Base-by-base conservation (phyloP, 352 stramenopile species). In the Pythium oligandrum region DNA sequence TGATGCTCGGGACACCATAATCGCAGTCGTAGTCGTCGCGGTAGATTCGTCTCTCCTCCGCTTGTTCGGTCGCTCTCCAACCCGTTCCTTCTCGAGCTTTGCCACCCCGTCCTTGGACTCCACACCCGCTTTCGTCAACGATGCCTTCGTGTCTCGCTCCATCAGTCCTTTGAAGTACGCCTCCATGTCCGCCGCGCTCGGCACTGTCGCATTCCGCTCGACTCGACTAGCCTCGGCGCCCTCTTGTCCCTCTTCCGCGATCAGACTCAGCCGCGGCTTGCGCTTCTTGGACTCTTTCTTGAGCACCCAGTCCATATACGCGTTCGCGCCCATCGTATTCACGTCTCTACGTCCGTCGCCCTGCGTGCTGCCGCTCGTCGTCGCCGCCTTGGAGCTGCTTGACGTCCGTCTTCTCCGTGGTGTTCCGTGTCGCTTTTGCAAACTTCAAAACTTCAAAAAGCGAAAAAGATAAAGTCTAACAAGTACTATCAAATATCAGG, bases 281-380 rank as follows among this genome's bases (percentile, higher is more conserved):
- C 46, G 54, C 35, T 60, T 48, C 50, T 76, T 76, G 44, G 58
- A 57, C 48, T 76, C 68, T 35, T 69, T 58, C 57, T 76, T 71
- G 57, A 66, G 55, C 39, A 76, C 57, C 68, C 68, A 85, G 51
- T 63, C 71, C 9, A 66, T 48, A 49, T 85, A 85, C 53, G 64
- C 36, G 30, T 40, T 7, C 3, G 3, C 7, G 7, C 7, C 38
- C 38, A 42, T 42, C 38, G 38, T 12, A 12, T 42, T 12, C 38
- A 42, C 7, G 7, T 12, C 38, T 12, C 7, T 42, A 12, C 7
- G 38, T 42, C 12, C 38, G 38, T 42, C 38, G 7, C 38, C 38
- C 17, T 26, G 17, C 17, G 17, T 26, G 17, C 17, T 26, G 17
- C 12, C 38, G 38, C 38, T 42, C 38, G 38, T 42, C 17, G 17